Percentiles rank a stretch among this genome's conserved stretches.
Evolutionary conservation across 2,329 filamentous ascomycete species (phyloP).

Genomic region (Penicillium carneum): DNA sequence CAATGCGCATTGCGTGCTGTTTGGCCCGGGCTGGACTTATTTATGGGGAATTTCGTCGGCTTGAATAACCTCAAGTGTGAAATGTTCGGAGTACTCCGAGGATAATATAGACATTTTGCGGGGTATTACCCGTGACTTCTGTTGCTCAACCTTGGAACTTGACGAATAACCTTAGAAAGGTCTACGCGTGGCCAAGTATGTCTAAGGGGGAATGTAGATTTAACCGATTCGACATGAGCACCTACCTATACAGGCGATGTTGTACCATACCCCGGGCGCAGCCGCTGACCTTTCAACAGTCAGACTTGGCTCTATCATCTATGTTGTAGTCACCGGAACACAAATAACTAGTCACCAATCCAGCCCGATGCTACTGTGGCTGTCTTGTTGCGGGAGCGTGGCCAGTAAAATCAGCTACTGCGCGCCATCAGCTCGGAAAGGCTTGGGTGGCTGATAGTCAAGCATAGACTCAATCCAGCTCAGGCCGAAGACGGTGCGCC

Average conservation of each 20-base stretch:
- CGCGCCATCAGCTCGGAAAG: slow-evolving; percentile 24
- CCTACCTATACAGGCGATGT: background rate
- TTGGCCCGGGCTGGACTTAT: background rate
- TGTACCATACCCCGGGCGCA: background rate
- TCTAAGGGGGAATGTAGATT: background rate
- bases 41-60: background rate
- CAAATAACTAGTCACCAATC: slow-evolving; percentile 18
- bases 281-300: background rate
- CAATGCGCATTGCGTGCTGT: background rate
- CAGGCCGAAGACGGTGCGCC: slow-evolving; percentile 9
- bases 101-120: background rate
- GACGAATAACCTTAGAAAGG: background rate
- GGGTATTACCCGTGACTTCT: slow-evolving; percentile 3
- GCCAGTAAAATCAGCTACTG: slow-evolving; percentile 28
- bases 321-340: slow-evolving; percentile 16
- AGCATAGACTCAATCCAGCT: slow-evolving; percentile 14
- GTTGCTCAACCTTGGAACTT: background rate
- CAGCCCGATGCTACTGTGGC: slow-evolving; percentile 36
- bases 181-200: background rate
- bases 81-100: background rate
- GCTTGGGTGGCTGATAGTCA: slow-evolving; percentile 24
- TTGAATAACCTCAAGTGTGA: background rate
- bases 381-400: slow-evolving; percentile 13
- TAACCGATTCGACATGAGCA: background rate
- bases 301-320: slow-evolving; percentile 2